Conservation (phyloP, 441 rosid species). For the Viola pubescens region DNA sequence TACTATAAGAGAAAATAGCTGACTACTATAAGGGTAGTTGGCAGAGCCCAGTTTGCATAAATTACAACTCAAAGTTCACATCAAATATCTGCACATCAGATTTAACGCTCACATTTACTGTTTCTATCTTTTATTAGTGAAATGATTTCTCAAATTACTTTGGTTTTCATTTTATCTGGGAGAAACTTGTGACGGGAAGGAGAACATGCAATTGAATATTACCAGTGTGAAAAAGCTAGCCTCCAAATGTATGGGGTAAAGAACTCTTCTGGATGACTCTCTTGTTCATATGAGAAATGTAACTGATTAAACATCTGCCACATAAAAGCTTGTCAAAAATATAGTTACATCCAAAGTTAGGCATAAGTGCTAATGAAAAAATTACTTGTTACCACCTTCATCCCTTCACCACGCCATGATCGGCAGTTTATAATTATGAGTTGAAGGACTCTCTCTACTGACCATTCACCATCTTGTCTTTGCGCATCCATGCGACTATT, state of each 20-base stretch:
- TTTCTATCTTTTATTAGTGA: too few species aligned
- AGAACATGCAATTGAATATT: conserved; percentile 9
- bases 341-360: neutral
- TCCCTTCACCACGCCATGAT: conserved; percentile 96
- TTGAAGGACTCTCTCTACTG: conserved; percentile 86
- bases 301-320: conserved; percentile 92
- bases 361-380: neutral
- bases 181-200: neutral
- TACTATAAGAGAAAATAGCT: neutral
- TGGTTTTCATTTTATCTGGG: too few species aligned
- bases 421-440: conserved; percentile 71
- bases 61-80: too few species aligned
- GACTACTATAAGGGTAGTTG: neutral
- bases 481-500: conserved; percentile 90
- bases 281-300: conserved; percentile 97
- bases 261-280: conserved; percentile 97
- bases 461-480: conserved; percentile 83
- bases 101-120: too few species aligned
- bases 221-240: conserved; percentile 66
- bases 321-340: conserved; percentile 4
- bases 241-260: conserved; percentile 95
- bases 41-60: neutral
- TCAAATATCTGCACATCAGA: too few species aligned
- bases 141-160: too few species aligned
- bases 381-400: conserved; percentile 52